Evolutionary conservation across 2,329 filamentous ascomycete species (phyloP).

Genomic region (Aspergillus glaucus): DNA sequence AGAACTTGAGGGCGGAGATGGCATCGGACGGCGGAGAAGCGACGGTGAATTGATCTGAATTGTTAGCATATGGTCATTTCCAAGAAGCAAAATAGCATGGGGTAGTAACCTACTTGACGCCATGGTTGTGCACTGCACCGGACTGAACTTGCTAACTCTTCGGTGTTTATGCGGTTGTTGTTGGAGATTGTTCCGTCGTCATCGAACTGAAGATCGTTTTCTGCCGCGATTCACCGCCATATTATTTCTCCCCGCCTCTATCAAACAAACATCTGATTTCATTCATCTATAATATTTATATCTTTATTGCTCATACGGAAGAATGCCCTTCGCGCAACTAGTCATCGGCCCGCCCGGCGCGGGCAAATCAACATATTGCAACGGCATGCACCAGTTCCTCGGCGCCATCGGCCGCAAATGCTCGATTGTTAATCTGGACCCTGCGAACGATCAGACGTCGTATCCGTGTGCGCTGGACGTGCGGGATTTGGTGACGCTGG

Average conservation of each 20-base stretch:
- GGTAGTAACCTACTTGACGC: constrained; percentile 34
- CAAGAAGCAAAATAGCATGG: background rate
- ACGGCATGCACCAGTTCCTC: constrained; percentile 99
- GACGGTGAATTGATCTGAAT: constrained; percentile 68
- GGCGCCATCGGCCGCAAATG: constrained; percentile 90
- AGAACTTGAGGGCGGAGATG: constrained; percentile 81
- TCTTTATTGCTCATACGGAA: background rate
- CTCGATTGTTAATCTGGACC: constrained; percentile 93
- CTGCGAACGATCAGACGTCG: constrained; percentile 86
- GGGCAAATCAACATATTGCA: constrained; percentile 96
- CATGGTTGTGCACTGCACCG: constrained; percentile 22
- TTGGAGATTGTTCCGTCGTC: constrained; percentile 15
- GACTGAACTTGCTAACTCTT: constrained; percentile 3
- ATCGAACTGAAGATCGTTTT: constrained; percentile 24
- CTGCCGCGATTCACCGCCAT: constrained; percentile 26
- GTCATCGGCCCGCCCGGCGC: constrained; percentile 90
- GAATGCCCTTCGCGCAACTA: constrained; percentile 63
- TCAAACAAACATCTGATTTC: background rate
- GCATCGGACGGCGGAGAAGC: constrained; percentile 76
- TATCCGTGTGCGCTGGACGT: constrained; percentile 91
- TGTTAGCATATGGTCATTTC: constrained; percentile 2
- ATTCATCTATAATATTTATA: constrained; percentile 2
- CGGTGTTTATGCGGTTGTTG: constrained; percentile 11
- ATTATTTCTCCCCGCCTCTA: constrained; percentile 18
- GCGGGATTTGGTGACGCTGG: constrained; percentile 77